These are phyloP conservation scores for Symmetrospora coprosmae DNA, from an alignment of 768 basidiomycete species.

Conservation along the genomic window DNA sequence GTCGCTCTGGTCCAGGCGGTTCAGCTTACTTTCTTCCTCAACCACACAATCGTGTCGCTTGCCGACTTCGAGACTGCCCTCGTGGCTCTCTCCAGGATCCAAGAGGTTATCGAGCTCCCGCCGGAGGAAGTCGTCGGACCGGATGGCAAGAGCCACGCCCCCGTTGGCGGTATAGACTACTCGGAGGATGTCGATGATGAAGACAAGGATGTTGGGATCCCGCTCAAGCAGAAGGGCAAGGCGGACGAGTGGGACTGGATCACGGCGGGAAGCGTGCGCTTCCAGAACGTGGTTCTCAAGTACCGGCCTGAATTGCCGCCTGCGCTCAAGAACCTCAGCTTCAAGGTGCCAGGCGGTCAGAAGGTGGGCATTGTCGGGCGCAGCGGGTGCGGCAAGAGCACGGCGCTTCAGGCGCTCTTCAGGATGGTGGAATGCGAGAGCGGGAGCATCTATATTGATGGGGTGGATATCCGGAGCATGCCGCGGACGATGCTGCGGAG, in stretches of 20 bases:
- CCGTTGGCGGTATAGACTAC: no score
- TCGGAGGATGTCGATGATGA: not conserved
- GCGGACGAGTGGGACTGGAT: not conserved
- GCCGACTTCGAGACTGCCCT: slow-evolving; percentile 18
- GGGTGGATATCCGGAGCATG: slow-evolving; percentile 4
- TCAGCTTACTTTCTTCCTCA: slow-evolving; percentile 2
- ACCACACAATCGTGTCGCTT: not conserved
- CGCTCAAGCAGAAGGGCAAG: not conserved
- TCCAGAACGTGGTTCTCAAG: slow-evolving; percentile 1
- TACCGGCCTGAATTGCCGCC: slow-evolving; percentile 2
- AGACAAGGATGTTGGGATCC: not conserved
- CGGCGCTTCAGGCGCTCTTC: slow-evolving; percentile 16
- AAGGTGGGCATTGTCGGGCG: slow-evolving; percentile 22
- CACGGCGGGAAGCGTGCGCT: slow-evolving; percentile 2
- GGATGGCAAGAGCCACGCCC: not conserved
- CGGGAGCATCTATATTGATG: slow-evolving; percentile 17
- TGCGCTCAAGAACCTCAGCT: slow-evolving; percentile 9
- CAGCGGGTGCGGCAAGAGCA: slow-evolving; percentile 20
- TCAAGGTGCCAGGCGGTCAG: slow-evolving; percentile 1
- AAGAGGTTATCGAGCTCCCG: slow-evolving; percentile 2
- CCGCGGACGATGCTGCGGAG: slow-evolving; percentile 1
- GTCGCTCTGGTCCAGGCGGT: slow-evolving; percentile 19
- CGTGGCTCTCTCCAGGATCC: slow-evolving; percentile 9
- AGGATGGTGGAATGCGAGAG: slow-evolving; percentile 15
- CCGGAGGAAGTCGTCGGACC: no score